Evolutionary conservation across 2,329 filamentous ascomycete species (phyloP).

Genomic region (Simplicillium aogashimaense): DNA sequence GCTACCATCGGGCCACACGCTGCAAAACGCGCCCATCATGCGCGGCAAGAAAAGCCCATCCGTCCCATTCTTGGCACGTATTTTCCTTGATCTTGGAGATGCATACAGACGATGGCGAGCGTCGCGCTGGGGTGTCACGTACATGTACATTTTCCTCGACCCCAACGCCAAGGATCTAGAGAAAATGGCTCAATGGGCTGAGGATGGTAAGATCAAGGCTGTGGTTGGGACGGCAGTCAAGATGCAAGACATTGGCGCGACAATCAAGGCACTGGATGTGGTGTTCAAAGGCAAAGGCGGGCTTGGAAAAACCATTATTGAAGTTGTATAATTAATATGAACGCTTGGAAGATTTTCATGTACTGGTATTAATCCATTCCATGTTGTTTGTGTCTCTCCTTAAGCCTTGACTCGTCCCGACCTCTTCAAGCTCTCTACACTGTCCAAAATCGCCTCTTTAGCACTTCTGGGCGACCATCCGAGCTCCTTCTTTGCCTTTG

Average conservation of each 20-base stretch:
- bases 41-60: constrained; percentile 13
- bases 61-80: constrained; percentile 13
- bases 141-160: constrained; percentile 24
- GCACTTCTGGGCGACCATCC: constrained; percentile 4
- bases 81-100: constrained; percentile 21
- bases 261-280: constrained; percentile 24
- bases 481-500: constrained; percentile 1
- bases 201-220: constrained; percentile 10
- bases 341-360: too few relatives aligned
- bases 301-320: constrained; percentile 26
- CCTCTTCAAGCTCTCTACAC: constrained; percentile 3
- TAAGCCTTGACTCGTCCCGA: background rate
- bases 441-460: constrained; percentile 2
- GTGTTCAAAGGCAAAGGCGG: constrained; percentile 27
- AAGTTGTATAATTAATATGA: background rate
- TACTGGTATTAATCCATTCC: too few relatives aligned
- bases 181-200: constrained; percentile 7
- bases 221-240: constrained; percentile 12
- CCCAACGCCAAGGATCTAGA: constrained; percentile 18
- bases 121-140: constrained; percentile 22
- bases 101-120: constrained; percentile 17
- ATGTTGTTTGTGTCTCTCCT: too few relatives aligned
- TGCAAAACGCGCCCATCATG: constrained; percentile 21
- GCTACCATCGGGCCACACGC: constrained; percentile 21
- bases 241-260: constrained; percentile 22